Evolutionary conservation across 2,329 filamentous ascomycete species (phyloP).

Genomic region (Chaetothyriales sp.): DNA sequence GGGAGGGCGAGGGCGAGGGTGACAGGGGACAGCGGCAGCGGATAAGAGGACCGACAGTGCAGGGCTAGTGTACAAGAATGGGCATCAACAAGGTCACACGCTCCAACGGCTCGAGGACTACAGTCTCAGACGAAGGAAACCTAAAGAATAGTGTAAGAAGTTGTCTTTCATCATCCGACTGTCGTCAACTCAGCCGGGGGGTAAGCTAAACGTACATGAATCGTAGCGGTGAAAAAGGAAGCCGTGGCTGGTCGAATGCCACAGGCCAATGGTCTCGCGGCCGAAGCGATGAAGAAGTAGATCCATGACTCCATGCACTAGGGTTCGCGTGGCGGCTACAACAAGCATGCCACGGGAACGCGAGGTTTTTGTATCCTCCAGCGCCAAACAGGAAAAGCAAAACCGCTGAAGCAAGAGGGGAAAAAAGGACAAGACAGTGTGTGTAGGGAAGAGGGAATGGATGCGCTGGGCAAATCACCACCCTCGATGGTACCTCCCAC

Average conservation of each 20-base stretch:
- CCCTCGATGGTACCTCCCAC: constrained; percentile 58
- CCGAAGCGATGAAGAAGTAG: not conserved
- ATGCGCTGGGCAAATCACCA: constrained; percentile 28
- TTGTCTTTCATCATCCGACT: not conserved
- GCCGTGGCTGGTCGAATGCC: not conserved
- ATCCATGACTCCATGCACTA: not conserved
- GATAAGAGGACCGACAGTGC: constrained; percentile 16
- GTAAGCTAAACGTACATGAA: not conserved
- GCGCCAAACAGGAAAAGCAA: constrained; percentile 17
- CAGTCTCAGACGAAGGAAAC: not conserved
- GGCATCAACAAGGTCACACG: not conserved
- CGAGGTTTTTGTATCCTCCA: constrained; percentile 14
- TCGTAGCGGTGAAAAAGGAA: not conserved
- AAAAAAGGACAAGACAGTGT: constrained; percentile 15
- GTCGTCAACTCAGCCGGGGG: not conserved
- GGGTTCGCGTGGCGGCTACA: not conserved
- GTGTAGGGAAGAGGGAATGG: constrained; percentile 3
- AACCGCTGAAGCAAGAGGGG: constrained; percentile 11
- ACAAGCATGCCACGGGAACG: not conserved
- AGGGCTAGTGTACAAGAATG: constrained; percentile 1
- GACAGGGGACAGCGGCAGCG: constrained; percentile 14
- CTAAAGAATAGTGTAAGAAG: not conserved
- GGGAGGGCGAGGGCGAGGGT: constrained; percentile 11
- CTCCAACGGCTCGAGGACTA: not conserved
- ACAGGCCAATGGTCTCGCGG: not conserved